These are phyloP conservation scores for Fraxinus xanthoxyloides DNA, from an alignment of 305 asterid genomes.

Conservation along the genomic window DNA sequence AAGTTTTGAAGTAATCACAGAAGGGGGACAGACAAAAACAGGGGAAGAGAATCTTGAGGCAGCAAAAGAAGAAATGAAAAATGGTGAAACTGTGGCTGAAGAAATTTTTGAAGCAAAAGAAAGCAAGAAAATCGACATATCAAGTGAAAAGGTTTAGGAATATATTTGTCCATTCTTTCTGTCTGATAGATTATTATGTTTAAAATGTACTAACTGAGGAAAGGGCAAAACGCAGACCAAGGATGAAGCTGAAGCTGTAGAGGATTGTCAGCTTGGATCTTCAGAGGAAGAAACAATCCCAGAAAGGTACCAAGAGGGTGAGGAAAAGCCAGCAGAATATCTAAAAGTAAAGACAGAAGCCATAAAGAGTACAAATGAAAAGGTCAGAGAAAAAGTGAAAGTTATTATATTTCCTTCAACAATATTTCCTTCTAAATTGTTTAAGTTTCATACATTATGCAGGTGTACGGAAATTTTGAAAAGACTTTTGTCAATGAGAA, in stretches of 20 bases:
- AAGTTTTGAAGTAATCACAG: slow-evolving; percentile 17
- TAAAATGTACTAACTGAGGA: slow-evolving; percentile 18
- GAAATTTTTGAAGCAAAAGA: slow-evolving; percentile 20
- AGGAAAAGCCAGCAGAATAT: slow-evolving; percentile 28
- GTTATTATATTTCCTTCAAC: slow-evolving; percentile 13
- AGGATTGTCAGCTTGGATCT: slow-evolving; percentile 25
- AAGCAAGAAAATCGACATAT: slow-evolving; percentile 18
- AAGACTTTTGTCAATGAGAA: slow-evolving; percentile 14
- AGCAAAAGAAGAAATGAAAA: slow-evolving; percentile 21
- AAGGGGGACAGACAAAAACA: slow-evolving; percentile 28
- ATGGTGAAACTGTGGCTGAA: slow-evolving; percentile 21
- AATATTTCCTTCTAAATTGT: slow-evolving; percentile 15
- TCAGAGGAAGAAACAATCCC: slow-evolving; percentile 30
- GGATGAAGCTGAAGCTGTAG: slow-evolving; percentile 28
- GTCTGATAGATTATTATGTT: slow-evolving; percentile 1
- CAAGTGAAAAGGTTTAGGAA: slow-evolving; percentile 36
- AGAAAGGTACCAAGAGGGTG: slow-evolving; percentile 30
- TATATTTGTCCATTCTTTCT: slow-evolving; percentile 14
- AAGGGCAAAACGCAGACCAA: slow-evolving; percentile 31
- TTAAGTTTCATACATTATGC: slow-evolving; percentile 23
- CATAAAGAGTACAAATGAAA: slow-evolving; percentile 25
- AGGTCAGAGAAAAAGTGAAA: slow-evolving; percentile 21
- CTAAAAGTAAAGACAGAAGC: slow-evolving; percentile 16
- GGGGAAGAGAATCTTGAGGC: slow-evolving; percentile 26
- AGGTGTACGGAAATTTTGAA: slow-evolving; percentile 24